Evolutionary conservation across 805 yeast genomes (phyloP).

Genomic region (Zygosaccharomyces siamensis): DNA sequence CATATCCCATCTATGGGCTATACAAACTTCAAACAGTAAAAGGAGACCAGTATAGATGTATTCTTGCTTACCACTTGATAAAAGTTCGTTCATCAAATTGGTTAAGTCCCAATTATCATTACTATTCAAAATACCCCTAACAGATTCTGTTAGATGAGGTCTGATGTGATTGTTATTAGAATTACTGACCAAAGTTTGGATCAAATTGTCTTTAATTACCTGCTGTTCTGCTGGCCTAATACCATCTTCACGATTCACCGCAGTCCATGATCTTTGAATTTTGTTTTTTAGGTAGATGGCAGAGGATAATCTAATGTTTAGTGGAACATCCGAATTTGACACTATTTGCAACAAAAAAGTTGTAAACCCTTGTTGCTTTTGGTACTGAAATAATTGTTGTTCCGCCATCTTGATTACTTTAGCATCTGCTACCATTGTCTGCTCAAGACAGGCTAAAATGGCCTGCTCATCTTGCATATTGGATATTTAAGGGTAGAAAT

Average conservation of each 20-base stretch:
- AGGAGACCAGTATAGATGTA: constrained; percentile 51
- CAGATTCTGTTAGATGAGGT: constrained; percentile 54
- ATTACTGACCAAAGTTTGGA: constrained; percentile 46
- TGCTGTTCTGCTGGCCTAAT: constrained; percentile 48
- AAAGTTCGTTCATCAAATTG: constrained; percentile 32
- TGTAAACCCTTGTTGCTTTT: constrained; percentile 55
- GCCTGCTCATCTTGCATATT: constrained; percentile 43
- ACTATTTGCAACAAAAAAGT: constrained; percentile 48
- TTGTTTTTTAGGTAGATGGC: constrained; percentile 68
- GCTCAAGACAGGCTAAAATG: constrained; percentile 46
- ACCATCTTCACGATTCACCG: constrained; percentile 25
- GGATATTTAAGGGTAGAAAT: neutral
- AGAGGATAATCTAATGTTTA: constrained; percentile 50
- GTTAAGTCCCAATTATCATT: constrained; percentile 40
- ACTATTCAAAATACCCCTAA: constrained; percentile 48
- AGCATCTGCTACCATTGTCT: constrained; percentile 50
- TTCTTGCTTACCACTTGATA: constrained; percentile 37
- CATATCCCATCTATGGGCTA: constrained; percentile 52
- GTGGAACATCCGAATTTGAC: constrained; percentile 40
- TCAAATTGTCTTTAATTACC: constrained; percentile 48
- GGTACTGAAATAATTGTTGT: constrained; percentile 45
- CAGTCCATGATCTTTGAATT: constrained; percentile 51
- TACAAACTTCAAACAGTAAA: constrained; percentile 50
- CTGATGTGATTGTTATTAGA: constrained; percentile 41
- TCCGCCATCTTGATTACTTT: constrained; percentile 51